These are phyloP conservation scores for Cutaneotrichosporon curvatum DNA, from an alignment of 1,284 basidiomycete species.

Conservation along the genomic window DNA sequence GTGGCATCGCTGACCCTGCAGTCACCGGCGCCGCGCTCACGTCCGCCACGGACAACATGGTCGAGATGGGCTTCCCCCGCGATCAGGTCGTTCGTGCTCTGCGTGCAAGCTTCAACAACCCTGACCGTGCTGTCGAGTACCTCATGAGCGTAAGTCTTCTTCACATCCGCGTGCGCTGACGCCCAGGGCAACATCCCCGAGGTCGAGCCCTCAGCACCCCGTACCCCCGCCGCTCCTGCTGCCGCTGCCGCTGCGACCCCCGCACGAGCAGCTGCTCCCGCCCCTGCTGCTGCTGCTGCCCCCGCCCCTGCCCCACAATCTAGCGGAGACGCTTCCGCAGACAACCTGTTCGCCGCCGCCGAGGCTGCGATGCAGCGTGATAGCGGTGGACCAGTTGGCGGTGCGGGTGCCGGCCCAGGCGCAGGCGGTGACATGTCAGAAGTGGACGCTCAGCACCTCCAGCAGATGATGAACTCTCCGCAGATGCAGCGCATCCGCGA, in stretches of 20 bases:
- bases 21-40: slow-evolving; percentile 70
- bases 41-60: slow-evolving; percentile 68
- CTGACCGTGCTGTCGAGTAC: slow-evolving; percentile 96
- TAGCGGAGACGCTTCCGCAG: slow-evolving; percentile 45
- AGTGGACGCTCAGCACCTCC: slow-evolving; percentile 5
- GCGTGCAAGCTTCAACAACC: slow-evolving; percentile 94
- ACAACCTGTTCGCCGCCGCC: slow-evolving; percentile 48
- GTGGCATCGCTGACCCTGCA: slow-evolving; percentile 11
- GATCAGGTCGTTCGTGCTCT: slow-evolving; percentile 81
- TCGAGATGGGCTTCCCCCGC: slow-evolving; percentile 90
- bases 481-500: slow-evolving; percentile 64
- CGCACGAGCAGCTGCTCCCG: slow-evolving; percentile 41
- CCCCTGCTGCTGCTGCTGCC: slow-evolving; percentile 35
- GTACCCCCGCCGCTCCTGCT: slow-evolving; percentile 34
- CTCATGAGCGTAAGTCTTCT: slow-evolving; percentile 69
- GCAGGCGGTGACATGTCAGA: slow-evolving; percentile 9
- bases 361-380: slow-evolving; percentile 46
- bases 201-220: slow-evolving; percentile 19
- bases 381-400: slow-evolving; percentile 40
- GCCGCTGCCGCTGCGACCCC: slow-evolving; percentile 44
- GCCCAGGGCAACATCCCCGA: slow-evolving; percentile 40
- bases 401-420: slow-evolving; percentile 28
- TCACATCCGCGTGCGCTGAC: slow-evolving; percentile 2
- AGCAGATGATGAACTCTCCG: slow-evolving; percentile 54
- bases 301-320: slow-evolving; percentile 38